Evolutionary conservation across 495 filamentous ascomycete genomes (phyloP).

Genomic region (Poronia punctata): DNA sequence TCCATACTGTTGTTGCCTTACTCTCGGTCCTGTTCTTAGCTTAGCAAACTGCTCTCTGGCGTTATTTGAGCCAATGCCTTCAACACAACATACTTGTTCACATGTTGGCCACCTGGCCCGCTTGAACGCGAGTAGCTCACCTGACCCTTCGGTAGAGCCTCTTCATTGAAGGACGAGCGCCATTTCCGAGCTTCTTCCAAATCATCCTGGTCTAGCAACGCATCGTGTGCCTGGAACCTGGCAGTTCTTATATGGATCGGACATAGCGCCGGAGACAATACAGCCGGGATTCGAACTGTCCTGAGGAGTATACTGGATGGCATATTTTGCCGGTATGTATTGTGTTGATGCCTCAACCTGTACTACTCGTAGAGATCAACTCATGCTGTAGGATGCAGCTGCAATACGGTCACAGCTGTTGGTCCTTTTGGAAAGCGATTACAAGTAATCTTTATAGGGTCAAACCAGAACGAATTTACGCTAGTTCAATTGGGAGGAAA

Average conservation of each 20-base stretch:
- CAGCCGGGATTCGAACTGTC: background rate
- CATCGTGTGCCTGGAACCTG: conserved; percentile 32
- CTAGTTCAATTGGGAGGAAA: no score
- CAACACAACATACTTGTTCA: conserved; percentile 68
- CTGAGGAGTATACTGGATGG: background rate
- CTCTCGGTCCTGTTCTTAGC: conserved; percentile 66
- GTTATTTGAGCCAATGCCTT: background rate
- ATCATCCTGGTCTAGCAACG: conserved; percentile 46
- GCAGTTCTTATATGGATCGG: conserved; percentile 9
- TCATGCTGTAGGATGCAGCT: no score
- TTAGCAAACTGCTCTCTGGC: conserved; percentile 9
- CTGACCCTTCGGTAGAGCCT: conserved; percentile 59
- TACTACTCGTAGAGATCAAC: no score
- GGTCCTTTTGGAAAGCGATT: no score
- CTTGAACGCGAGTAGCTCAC: conserved; percentile 78
- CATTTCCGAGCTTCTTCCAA: conserved; percentile 68
- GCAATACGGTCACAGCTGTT: no score
- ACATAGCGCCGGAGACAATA: background rate
- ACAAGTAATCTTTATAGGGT: no score
- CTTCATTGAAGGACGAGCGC: conserved; percentile 56
- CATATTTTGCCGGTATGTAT: no score
- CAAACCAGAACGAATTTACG: no score
- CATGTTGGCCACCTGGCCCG: conserved; percentile 90
- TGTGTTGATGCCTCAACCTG: no score
- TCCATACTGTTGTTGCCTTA: conserved; percentile 71